These are phyloP conservation scores for Sporormia fimetaria DNA, from an alignment of 495 filamentous ascomycete species.

Conservation along the genomic window DNA sequence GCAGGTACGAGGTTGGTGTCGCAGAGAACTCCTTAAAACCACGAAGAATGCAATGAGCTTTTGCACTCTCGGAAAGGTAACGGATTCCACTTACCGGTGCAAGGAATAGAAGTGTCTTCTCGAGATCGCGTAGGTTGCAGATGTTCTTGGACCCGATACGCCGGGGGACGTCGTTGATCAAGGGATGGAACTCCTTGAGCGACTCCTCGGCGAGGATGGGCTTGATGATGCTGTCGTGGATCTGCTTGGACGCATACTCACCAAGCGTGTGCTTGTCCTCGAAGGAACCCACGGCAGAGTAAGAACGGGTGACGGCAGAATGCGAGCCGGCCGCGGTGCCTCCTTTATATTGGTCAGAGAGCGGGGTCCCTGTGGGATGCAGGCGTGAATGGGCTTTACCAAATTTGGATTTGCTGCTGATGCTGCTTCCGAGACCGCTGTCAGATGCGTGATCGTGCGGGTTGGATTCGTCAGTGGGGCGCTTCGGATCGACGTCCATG, in stretches of 20 bases:
- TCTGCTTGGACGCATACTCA: constrained; percentile 42
- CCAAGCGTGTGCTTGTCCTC: constrained; percentile 38
- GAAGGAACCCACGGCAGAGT: constrained; percentile 26
- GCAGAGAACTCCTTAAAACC: constrained; percentile 63
- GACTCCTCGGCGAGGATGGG: constrained; percentile 44
- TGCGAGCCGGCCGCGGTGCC: constrained; percentile 19
- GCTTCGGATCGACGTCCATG: constrained; percentile 30
- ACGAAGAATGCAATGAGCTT: constrained; percentile 53
- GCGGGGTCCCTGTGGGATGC: not conserved
- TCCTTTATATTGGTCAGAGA: constrained; percentile 25
- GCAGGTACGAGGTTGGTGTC: constrained; percentile 56
- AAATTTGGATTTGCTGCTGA: constrained; percentile 34
- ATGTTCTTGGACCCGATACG: constrained; percentile 73
- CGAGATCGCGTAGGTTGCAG: constrained; percentile 72
- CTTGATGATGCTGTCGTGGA: constrained; percentile 45
- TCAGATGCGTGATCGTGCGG: constrained; percentile 49
- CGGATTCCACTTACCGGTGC: constrained; percentile 66
- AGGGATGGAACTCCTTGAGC: constrained; percentile 66
- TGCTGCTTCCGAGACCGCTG: constrained; percentile 50
- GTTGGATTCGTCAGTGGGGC: constrained; percentile 26
- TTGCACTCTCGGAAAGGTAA: constrained; percentile 39
- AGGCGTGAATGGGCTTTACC: constrained; percentile 18
- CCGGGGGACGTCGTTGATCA: constrained; percentile 60
- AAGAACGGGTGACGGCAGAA: constrained; percentile 39
- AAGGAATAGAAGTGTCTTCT: constrained; percentile 77